Percentiles rank a stretch among this genome's conserved stretches.
Evolutionary conservation across 495 filamentous ascomycete genomes (phyloP).

Genomic region (Cudoniella acicularis): DNA sequence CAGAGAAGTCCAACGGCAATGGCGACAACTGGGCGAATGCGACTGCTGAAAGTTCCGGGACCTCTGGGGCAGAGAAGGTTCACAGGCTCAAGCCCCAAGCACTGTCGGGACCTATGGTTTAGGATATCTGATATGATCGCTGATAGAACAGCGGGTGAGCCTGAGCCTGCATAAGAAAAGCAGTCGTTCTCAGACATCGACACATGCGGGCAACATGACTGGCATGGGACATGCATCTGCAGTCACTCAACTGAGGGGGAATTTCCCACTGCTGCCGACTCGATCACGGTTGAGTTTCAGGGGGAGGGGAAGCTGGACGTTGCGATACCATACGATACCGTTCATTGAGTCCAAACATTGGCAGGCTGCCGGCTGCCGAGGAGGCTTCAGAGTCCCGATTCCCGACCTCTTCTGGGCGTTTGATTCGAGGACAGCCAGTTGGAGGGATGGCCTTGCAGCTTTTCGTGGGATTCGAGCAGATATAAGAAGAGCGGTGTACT

Average conservation of each 20-base stretch:
- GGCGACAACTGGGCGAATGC: neutral
- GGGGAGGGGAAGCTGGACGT: neutral
- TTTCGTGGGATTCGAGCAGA: neutral
- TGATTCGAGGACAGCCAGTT: neutral
- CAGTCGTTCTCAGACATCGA: too few relatives aligned
- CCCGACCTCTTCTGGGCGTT: neutral
- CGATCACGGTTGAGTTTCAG: too few relatives aligned
- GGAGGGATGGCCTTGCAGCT: too few relatives aligned
- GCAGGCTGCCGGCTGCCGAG: neutral
- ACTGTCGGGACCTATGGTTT: neutral
- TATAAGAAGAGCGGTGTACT: neutral
- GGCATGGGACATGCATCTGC: neutral
- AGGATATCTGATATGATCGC: neutral
- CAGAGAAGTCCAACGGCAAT: too few relatives aligned
- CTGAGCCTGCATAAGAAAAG: too few relatives aligned
- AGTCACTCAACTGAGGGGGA: neutral
- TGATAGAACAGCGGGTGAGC: neutral
- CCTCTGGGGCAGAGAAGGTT: neutral
- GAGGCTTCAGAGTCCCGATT: neutral
- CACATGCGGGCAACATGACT: too few relatives aligned
- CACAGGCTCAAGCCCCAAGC: neutral
- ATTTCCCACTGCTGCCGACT: too few relatives aligned
- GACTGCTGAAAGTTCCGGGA: neutral
- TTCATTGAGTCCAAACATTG: neutral
- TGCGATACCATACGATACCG: neutral